These are phyloP conservation scores for Hygrocybe punicea DNA, from an alignment of 768 basidiomycete genomes.

Conservation along the genomic window DNA sequence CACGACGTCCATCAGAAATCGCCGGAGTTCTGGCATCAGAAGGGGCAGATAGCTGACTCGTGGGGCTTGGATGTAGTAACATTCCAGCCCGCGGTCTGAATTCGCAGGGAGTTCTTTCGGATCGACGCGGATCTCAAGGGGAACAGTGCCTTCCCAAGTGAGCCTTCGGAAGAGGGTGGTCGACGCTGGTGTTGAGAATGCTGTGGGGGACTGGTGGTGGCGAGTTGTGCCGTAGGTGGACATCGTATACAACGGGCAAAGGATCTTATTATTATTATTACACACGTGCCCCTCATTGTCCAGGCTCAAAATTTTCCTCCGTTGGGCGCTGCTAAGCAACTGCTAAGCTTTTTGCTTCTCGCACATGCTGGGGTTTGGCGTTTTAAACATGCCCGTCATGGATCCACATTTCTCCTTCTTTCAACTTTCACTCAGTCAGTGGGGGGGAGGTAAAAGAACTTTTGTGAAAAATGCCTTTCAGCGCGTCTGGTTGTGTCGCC, in stretches of 20 bases:
- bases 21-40: constrained; percentile 81
- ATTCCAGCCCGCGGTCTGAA: constrained; percentile 84
- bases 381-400: too few relatives aligned
- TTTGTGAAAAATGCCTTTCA: too few relatives aligned
- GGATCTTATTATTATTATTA: too few relatives aligned
- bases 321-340: too few relatives aligned
- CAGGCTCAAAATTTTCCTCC: too few relatives aligned
- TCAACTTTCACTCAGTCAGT: too few relatives aligned
- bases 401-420: too few relatives aligned
- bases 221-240: constrained; percentile 53
- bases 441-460: too few relatives aligned
- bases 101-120: constrained; percentile 86
- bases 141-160: constrained; percentile 88
- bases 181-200: constrained; percentile 36
- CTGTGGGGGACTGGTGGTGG: constrained; percentile 39
- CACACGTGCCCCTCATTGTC: too few relatives aligned
- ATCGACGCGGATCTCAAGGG: constrained; percentile 85
- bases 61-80: constrained; percentile 87
- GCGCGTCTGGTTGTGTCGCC: too few relatives aligned
- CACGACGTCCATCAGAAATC: constrained; percentile 87
- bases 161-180: constrained; percentile 80
- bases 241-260: constrained; percentile 32
- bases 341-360: too few relatives aligned
- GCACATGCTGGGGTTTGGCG: too few relatives aligned
- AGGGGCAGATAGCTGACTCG: constrained; percentile 92